A percentile compares a stretch with the other conserved stretches of the same genome.
phyloP scores from a whole-genome alignment of 768 basidiomycete species.

The Tricholoma flavovirens region DNA sequence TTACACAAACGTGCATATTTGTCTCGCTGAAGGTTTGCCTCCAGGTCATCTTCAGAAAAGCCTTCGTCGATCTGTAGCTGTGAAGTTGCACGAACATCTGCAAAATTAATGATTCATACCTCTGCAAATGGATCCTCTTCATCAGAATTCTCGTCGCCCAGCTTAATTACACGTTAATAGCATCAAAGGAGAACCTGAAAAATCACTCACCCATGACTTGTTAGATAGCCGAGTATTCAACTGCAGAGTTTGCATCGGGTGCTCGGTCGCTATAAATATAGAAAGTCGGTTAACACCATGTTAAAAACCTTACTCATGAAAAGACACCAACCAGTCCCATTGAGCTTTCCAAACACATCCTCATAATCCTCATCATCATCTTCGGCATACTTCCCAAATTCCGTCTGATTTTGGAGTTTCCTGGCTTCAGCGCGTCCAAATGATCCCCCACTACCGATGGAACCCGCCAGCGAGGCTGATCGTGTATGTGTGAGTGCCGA shows the following conservation, averaged over 20 bases:
- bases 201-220: slow-evolving; percentile 71
- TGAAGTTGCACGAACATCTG: slow-evolving; percentile 3
- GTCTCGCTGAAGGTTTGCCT: slow-evolving; percentile 88
- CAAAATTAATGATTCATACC: slow-evolving; percentile 31
- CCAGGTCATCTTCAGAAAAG: slow-evolving; percentile 86
- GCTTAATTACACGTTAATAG: slow-evolving; percentile 28
- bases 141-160: slow-evolving; percentile 78
- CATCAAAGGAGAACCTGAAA: neutral
- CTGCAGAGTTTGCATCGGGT: slow-evolving; percentile 69
- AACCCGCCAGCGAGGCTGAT: slow-evolving; percentile 49
- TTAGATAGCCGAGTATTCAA: slow-evolving; percentile 84
- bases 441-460: slow-evolving; percentile 44
- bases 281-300: neutral
- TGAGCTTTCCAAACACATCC: slow-evolving; percentile 84
- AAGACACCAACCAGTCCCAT: slow-evolving; percentile 51
- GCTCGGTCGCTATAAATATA: slow-evolving; percentile 41
- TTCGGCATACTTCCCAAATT: slow-evolving; percentile 84
- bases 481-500: slow-evolving; percentile 41
- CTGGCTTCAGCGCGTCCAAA: slow-evolving; percentile 63
- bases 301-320: neutral
- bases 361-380: slow-evolving; percentile 90
- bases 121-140: slow-evolving; percentile 97
- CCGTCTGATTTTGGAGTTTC: slow-evolving; percentile 47
- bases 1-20: slow-evolving; percentile 85
- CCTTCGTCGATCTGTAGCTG: slow-evolving; percentile 77